phyloP scores from a whole-genome alignment of 192 early-diverging fungal species.

The Coemansia sp. region DNA sequence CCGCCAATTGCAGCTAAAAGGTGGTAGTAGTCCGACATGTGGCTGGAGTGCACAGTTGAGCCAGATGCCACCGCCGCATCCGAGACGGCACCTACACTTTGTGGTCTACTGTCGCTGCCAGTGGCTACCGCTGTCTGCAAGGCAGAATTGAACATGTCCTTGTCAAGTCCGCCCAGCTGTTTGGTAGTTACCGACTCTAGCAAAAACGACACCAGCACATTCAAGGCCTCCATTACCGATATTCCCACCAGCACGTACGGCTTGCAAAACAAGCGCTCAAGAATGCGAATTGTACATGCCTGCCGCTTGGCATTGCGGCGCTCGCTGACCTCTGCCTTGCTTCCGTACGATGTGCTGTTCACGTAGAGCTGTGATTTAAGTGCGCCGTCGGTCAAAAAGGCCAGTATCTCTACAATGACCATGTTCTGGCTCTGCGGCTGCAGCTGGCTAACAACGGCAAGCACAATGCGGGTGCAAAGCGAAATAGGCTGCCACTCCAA shows the following conservation, averaged over 20 bases:
- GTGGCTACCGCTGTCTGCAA: slow-evolving; percentile 6
- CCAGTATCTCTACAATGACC: slow-evolving; percentile 48
- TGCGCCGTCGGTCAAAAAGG: slow-evolving; percentile 35
- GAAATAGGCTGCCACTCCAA: slow-evolving; percentile 33
- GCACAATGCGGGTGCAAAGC: slow-evolving; percentile 30
- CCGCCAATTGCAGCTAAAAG: slow-evolving; percentile 48
- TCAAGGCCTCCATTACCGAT: slow-evolving; percentile 53
- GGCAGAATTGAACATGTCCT: slow-evolving; percentile 17
- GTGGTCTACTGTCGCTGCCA: not conserved
- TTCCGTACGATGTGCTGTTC: not conserved
- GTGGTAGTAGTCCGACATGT: slow-evolving; percentile 38
- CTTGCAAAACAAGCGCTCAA: slow-evolving; percentile 47
- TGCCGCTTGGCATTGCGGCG: slow-evolving; percentile 15
- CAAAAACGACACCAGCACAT: slow-evolving; percentile 41
- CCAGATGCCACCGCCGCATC: not conserved
- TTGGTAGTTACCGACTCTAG: slow-evolving; percentile 24
- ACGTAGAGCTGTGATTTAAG: slow-evolving; percentile 17
- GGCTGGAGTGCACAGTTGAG: not conserved
- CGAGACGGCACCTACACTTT: not conserved
- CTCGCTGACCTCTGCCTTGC: slow-evolving; percentile 1
- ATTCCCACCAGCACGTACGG: slow-evolving; percentile 51
- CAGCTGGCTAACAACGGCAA: slow-evolving; percentile 28
- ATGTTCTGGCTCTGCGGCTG: slow-evolving; percentile 52
- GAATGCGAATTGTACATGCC: slow-evolving; percentile 38
- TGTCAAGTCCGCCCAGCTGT: slow-evolving; percentile 11